Percentiles rank a stretch among this genome's conserved stretches.
Evolutionary conservation across 106 monocot species (phyloP).

Genomic region (Iris macrosiphon): DNA sequence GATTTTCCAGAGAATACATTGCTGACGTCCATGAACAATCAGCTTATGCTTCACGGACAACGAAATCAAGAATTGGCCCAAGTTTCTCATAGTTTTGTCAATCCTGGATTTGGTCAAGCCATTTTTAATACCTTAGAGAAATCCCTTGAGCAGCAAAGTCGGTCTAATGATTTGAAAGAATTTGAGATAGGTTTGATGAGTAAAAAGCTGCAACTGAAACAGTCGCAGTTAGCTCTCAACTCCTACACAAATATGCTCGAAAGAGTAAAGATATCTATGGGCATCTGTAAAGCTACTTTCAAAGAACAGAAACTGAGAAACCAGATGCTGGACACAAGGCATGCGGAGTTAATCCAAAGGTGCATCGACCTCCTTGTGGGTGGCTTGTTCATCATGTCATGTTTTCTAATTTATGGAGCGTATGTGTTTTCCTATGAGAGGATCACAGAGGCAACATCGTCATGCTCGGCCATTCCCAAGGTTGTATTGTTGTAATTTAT

Average conservation of each 20-base stretch:
- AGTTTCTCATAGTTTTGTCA: constrained; percentile 12
- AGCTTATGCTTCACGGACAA: constrained; percentile 36
- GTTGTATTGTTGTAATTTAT: constrained; percentile 16
- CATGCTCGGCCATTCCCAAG: constrained; percentile 42
- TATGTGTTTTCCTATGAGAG: constrained; percentile 58
- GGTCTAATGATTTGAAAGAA: constrained; percentile 82
- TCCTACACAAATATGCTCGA: constrained; percentile 63
- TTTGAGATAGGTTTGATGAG: constrained; percentile 63
- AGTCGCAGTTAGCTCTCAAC: constrained; percentile 55
- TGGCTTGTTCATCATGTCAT: constrained; percentile 78
- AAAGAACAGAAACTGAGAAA: constrained; percentile 84
- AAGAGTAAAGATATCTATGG: constrained; percentile 68
- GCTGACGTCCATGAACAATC: constrained; percentile 20
- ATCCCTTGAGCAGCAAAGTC: constrained; percentile 67
- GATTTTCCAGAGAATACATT: constrained; percentile 12
- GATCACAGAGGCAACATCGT: constrained; percentile 61
- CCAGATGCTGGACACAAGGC: constrained; percentile 54
- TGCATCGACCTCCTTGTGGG: constrained; percentile 77
- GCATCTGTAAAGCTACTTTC: constrained; percentile 58
- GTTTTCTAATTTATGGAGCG: constrained; percentile 59
- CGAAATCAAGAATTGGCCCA: constrained; percentile 30
- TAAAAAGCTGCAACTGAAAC: constrained; percentile 65
- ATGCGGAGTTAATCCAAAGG: constrained; percentile 54
- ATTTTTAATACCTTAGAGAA: constrained; percentile 59
- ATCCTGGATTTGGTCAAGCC: constrained; percentile 24